Evolutionary conservation across 352 stramenopile species (phyloP), one percentile per base, ranked within the genome.

Genomic region (Pythium myriotylum): DNA sequence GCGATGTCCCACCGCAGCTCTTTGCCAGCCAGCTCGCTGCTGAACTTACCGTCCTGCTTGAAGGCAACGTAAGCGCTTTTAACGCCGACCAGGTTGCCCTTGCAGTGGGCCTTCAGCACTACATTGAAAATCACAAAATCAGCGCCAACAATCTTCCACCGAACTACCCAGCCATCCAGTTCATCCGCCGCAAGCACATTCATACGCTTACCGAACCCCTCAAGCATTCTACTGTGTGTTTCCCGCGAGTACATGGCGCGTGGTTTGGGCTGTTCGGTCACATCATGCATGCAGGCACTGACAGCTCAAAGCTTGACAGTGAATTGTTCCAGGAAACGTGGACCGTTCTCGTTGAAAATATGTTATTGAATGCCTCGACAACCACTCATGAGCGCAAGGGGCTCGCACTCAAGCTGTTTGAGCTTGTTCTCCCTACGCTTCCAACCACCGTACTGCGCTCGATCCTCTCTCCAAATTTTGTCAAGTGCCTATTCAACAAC

Each of bases 401-500:
- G 0, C 65, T 91, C 37, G 86, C 84, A 43, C 67, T 95, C 53
- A 95, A 95, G 71, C 60, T 95, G 45, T 92, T 95, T 61, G 84
- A 94, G 70, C 65, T 91, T 0, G 64, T 92, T 41, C 63, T 88
- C 6, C 72, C 79, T 5, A 61, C 72, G 40, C 59, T 95, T 32
- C 77, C 81, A 7, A 64, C 68, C 3, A 50, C 77, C 8, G 49
- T 88, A 26, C 50, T 93, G 19, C 76, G 79, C 29, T 65, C 81
- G 6, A 85, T 90, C 33, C 69, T 95, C 8, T 93, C 84, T 35
- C 84, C 83, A 9, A 77, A 83, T 29, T 77, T 95, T 12, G 81
- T 95, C 72, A 91, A 84, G 71, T 90, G 83, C 29, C 65, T 95
- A 24, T 92, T 88, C 72, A 89, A 85, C 58, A 95, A 95, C 58